Percentiles rank a stretch among this genome's conserved stretches.
phyloP scores from a whole-genome alignment of 345 rosid genomes.

The Eutrema heterophyllum region DNA sequence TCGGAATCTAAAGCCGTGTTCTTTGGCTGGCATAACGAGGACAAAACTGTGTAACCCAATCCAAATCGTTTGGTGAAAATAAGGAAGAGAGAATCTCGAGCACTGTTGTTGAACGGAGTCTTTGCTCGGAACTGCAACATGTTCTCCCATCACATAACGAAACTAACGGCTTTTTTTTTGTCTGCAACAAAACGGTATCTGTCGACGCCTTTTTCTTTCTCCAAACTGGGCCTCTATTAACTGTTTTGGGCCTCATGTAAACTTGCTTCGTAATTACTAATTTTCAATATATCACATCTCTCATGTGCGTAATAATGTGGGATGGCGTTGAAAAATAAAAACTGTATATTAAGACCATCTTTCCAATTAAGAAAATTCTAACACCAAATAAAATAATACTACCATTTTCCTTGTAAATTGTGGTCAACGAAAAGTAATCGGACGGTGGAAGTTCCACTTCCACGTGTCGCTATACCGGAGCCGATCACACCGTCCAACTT shows the following conservation, averaged over 20 bases:
- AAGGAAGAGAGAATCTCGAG: not conserved
- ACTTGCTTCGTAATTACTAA: not conserved
- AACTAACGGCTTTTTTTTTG: conserved; percentile 17
- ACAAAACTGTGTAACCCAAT: not conserved
- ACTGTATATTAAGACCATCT: too few species aligned
- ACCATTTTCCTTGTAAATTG: not conserved
- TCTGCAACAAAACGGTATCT: too few species aligned
- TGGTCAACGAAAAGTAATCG: conserved; percentile 7
- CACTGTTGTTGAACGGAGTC: not conserved
- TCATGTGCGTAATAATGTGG: too few species aligned
- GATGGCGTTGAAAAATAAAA: too few species aligned
- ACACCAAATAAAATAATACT: not conserved
- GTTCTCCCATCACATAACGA: conserved; percentile 17
- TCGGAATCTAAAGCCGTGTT: conserved; percentile 25
- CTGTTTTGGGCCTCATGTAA: not conserved
- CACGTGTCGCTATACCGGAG: conserved; percentile 1
- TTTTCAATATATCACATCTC: too few species aligned
- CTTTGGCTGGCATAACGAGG: conserved; percentile 17
- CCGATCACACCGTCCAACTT: conserved; percentile 28
- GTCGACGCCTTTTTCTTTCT: too few species aligned
- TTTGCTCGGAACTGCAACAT: conserved; percentile 25
- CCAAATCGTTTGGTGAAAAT: not conserved
- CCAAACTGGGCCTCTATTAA: too few species aligned
- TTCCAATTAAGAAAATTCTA: too few species aligned
- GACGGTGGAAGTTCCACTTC: conserved; percentile 22